Percentiles rank a stretch among this genome's conserved stretches.
Conservation (phyloP, 768 basidiomycete genomes). For the Lepiota subincarnata region DNA sequence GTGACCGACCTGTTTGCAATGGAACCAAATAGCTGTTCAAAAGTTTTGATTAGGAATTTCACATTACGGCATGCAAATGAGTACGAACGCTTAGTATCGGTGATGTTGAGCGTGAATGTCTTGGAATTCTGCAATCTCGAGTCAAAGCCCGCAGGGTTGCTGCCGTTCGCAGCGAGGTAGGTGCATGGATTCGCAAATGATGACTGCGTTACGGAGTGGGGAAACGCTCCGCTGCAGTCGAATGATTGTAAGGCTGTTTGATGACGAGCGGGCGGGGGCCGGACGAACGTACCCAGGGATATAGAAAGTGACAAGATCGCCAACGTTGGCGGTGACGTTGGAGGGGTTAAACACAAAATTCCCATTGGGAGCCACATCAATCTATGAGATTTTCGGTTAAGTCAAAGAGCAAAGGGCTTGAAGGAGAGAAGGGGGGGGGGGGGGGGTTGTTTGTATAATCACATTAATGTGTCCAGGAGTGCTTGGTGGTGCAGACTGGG, state of each 20-base stretch:
- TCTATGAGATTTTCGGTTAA: slow-evolving; percentile 21
- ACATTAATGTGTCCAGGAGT: slow-evolving; percentile 34
- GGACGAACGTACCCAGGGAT: slow-evolving; percentile 40
- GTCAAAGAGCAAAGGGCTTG: not conserved
- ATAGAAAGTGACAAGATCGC: slow-evolving; percentile 51
- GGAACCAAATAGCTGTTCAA: slow-evolving; percentile 50
- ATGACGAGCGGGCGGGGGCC: slow-evolving; percentile 23
- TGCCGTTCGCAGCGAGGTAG: slow-evolving; percentile 35
- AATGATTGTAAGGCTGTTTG: not conserved
- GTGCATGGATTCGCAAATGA: slow-evolving; percentile 51
- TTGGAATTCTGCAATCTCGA: slow-evolving; percentile 39
- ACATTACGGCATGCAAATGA: not conserved
- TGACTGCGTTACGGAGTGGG: slow-evolving; percentile 56
- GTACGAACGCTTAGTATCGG: slow-evolving; percentile 40
- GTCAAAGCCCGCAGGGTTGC: slow-evolving; percentile 45
- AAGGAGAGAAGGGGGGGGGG: not conserved
- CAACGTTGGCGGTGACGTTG: slow-evolving; percentile 44
- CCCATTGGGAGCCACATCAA: slow-evolving; percentile 39
- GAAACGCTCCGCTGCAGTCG: slow-evolving; percentile 17
- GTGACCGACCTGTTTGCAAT: slow-evolving; percentile 39
- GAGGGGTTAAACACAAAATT: slow-evolving; percentile 39
- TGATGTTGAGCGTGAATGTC: slow-evolving; percentile 46
- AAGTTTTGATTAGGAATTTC: not conserved
- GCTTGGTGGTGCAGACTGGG: slow-evolving; percentile 37
- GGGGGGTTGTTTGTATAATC: too few relatives aligned